phyloP scores from a whole-genome alignment of 192 early-diverging fungal genomes.

The Umbelopsis vinacea region DNA sequence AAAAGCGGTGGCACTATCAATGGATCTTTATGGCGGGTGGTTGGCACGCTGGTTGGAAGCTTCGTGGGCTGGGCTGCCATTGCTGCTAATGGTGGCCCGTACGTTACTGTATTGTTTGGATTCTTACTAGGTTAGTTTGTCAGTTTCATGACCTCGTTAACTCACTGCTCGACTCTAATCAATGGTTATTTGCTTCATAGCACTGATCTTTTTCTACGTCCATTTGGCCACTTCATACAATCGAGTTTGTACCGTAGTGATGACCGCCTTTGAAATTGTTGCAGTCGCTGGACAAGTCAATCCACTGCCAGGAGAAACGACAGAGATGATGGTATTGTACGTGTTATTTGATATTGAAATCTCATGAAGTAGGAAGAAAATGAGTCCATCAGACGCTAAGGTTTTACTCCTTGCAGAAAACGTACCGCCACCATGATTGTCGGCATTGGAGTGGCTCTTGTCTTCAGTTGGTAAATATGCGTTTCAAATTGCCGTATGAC shows the following conservation, averaged over 20 bases:
- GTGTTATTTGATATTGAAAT: neutral
- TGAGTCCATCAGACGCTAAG: neutral
- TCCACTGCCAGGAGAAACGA: conserved; percentile 33
- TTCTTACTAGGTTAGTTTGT: conserved; percentile 31
- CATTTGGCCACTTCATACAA: conserved; percentile 41
- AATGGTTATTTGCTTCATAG: conserved; percentile 5
- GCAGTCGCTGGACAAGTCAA: conserved; percentile 31
- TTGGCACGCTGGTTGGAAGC: conserved; percentile 50
- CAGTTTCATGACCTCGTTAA: neutral
- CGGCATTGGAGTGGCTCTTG: conserved; percentile 62
- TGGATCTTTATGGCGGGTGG: conserved; percentile 48
- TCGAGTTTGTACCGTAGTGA: conserved; percentile 34
- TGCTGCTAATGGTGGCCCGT: conserved; percentile 35
- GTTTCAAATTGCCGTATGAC: too few relatives aligned
- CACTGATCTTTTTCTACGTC: conserved; percentile 39
- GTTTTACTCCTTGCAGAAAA: conserved; percentile 35
- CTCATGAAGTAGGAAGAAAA: neutral
- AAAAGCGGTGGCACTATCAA: conserved; percentile 50
- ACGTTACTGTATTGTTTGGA: conserved; percentile 36
- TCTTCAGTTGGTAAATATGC: conserved; percentile 46
- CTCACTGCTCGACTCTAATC: too few relatives aligned
- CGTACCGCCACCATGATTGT: conserved; percentile 61
- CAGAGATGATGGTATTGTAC: conserved; percentile 39
- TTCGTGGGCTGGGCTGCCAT: conserved; percentile 43
- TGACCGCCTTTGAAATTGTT: conserved; percentile 40